Evolutionary conservation across 768 basidiomycete species (phyloP).

Genomic region (Trametes elegans): DNA sequence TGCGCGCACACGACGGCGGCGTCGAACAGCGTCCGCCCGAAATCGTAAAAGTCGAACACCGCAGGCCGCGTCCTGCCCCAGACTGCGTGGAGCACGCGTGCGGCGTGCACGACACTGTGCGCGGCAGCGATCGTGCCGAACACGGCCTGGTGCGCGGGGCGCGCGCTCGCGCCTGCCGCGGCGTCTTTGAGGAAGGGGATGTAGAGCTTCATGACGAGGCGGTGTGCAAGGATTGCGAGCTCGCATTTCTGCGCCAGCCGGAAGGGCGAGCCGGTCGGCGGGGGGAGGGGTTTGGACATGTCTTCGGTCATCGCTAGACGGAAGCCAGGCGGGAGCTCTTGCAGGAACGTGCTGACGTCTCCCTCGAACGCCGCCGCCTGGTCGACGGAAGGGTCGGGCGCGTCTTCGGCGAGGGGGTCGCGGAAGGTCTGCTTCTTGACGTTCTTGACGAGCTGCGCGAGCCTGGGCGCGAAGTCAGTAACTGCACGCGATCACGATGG

Average conservation of each 20-base stretch:
- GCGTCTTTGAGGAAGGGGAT: conserved; percentile 55
- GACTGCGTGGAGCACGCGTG: conserved; percentile 40
- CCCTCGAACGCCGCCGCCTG: conserved; percentile 57
- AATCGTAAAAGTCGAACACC: conserved; percentile 55
- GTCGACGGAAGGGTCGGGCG: conserved; percentile 49
- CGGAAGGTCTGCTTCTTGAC: conserved; percentile 51
- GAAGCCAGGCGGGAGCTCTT: conserved; percentile 49
- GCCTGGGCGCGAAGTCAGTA: conserved; percentile 34
- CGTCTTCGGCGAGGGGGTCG: conserved; percentile 34
- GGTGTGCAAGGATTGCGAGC: conserved; percentile 56
- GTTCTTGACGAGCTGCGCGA: conserved; percentile 61
- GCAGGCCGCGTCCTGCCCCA: conserved; percentile 44
- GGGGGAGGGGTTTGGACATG: conserved; percentile 20
- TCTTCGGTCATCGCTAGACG: conserved; percentile 41
- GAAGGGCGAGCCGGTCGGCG: conserved; percentile 30
- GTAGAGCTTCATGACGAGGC: conserved; percentile 62
- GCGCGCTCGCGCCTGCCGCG: conserved; percentile 27
- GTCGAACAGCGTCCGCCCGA: conserved; percentile 62
- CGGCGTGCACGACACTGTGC: conserved; percentile 57
- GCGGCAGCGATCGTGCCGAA: conserved; percentile 64
- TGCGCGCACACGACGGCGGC: conserved; percentile 65
- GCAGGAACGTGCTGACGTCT: conserved; percentile 54
- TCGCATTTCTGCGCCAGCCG: conserved; percentile 56
- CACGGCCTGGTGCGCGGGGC: conserved; percentile 49
- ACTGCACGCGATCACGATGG: not conserved